A percentile compares a stretch with the other conserved stretches of the same genome.
phyloP scores from a whole-genome alignment of 2,329 filamentous ascomycete genomes.

The Delphinella strobiligena region DNA sequence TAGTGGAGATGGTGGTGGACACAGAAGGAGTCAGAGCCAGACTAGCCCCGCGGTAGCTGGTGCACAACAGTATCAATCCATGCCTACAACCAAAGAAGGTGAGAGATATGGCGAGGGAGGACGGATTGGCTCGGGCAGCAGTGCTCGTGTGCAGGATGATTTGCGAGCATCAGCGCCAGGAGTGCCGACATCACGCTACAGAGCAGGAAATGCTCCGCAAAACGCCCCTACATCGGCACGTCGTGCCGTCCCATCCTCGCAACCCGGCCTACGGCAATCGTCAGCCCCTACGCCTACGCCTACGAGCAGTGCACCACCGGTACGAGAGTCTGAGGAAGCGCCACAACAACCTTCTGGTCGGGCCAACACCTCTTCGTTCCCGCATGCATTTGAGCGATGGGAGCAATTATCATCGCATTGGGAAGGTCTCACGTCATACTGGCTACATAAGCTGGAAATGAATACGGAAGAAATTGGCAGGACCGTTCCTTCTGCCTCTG shows the following conservation, averaged over 20 bases:
- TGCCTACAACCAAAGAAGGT: neutral
- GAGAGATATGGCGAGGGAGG: neutral
- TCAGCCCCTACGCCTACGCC: constrained; percentile 6
- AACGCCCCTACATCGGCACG: too few species aligned
- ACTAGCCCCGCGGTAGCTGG: neutral
- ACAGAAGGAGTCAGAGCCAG: constrained; percentile 2
- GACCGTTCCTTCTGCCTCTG: constrained; percentile 65
- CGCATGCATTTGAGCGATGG: constrained; percentile 96
- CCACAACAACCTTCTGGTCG: constrained; percentile 10
- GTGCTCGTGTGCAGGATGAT: neutral
- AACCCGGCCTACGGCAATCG: constrained; percentile 5
- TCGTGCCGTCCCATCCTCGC: too few species aligned
- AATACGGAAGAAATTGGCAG: constrained; percentile 75
- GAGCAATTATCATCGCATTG: constrained; percentile 93
- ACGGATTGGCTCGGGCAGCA: too few species aligned
- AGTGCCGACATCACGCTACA: constrained; percentile 1
- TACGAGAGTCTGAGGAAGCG: constrained; percentile 1
- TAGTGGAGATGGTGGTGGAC: neutral
- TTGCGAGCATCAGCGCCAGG: neutral
- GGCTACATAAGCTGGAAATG: constrained; percentile 85
- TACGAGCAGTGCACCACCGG: neutral
- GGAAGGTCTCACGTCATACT: constrained; percentile 95
- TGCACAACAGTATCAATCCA: neutral
- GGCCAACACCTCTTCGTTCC: constrained; percentile 56
- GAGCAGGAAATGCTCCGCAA: neutral